phyloP scores from a whole-genome alignment of 2,329 filamentous ascomycete species.

The Aureobasidium leucospermi region DNA sequence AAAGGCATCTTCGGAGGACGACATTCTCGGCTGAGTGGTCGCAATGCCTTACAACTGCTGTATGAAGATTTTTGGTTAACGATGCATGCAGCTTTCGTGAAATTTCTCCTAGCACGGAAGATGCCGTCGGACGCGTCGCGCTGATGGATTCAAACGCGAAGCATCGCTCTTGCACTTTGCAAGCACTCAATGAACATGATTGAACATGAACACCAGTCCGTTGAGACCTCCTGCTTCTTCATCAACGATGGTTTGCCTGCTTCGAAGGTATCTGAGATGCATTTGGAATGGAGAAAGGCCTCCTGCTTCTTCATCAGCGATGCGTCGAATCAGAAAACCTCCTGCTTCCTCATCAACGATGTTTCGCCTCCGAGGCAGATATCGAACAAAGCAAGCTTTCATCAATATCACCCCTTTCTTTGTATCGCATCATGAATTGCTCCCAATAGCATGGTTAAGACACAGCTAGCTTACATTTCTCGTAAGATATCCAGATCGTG shows the following conservation, averaged over 20 bases:
- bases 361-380: background rate
- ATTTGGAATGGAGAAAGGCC: background rate
- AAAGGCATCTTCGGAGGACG: conserved; percentile 3
- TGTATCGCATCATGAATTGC: background rate
- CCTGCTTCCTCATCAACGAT: conserved; percentile 2
- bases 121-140: conserved; percentile 1
- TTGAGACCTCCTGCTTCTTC: background rate
- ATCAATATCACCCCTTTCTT: conserved; percentile 1
- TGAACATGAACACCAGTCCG: background rate
- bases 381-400: background rate
- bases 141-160: background rate
- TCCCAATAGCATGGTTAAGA: conserved; percentile 1
- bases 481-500: conserved; percentile 1
- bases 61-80: background rate
- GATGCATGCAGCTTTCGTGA: conserved; percentile 5
- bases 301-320: conserved; percentile 5
- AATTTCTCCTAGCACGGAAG: conserved; percentile 1
- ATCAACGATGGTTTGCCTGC: background rate
- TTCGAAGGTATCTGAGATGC: background rate
- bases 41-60: background rate
- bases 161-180: background rate
- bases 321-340: background rate
- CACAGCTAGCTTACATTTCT: background rate
- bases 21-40: background rate
- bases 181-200: background rate